phyloP scores from a whole-genome alignment of 495 filamentous ascomycete species.

The Gamarada debralockiae region DNA sequence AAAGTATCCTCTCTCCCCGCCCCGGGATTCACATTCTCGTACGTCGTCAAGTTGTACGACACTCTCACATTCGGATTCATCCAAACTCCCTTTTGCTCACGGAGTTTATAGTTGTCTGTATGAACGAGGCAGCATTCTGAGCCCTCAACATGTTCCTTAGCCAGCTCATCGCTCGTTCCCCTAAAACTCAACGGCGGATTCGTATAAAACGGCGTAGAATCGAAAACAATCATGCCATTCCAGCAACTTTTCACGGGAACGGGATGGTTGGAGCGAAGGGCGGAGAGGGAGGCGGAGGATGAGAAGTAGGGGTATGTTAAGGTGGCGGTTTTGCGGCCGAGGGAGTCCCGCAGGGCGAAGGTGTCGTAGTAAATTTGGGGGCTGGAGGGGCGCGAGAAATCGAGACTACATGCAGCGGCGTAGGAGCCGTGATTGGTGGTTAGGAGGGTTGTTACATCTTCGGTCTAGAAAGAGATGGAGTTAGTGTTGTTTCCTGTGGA shows the following conservation, averaged over 20 bases:
- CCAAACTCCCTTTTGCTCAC: conserved; percentile 57
- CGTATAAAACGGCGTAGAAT: conserved; percentile 53
- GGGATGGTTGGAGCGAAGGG: conserved; percentile 49
- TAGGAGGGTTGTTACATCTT: conserved; percentile 67
- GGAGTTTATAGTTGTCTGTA: conserved; percentile 57
- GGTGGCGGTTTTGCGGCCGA: conserved; percentile 57
- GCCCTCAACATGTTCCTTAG: conserved; percentile 64
- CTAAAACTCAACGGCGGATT: conserved; percentile 55
- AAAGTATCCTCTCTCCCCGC: neutral
- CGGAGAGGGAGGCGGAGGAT: conserved; percentile 51
- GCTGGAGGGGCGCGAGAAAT: conserved; percentile 52
- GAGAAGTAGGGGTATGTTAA: conserved; percentile 79
- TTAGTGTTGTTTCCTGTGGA: neutral
- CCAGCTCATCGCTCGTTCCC: conserved; percentile 66
- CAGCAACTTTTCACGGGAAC: conserved; percentile 76
- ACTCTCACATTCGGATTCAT: conserved; percentile 78
- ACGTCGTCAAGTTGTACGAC: conserved; percentile 58
- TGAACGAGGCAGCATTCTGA: conserved; percentile 85
- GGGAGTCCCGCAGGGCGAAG: conserved; percentile 73
- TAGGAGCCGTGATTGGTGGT: conserved; percentile 69
- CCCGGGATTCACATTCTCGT: conserved; percentile 25
- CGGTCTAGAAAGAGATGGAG: conserved; percentile 33
- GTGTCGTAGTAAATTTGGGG: conserved; percentile 76
- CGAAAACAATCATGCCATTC: conserved; percentile 66
- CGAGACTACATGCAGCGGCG: conserved; percentile 77